Evolutionary conservation across 1,284 basidiomycete species (phyloP), one percentile per base, ranked within the genome.

Genomic region (Vanrija sp.): DNA sequence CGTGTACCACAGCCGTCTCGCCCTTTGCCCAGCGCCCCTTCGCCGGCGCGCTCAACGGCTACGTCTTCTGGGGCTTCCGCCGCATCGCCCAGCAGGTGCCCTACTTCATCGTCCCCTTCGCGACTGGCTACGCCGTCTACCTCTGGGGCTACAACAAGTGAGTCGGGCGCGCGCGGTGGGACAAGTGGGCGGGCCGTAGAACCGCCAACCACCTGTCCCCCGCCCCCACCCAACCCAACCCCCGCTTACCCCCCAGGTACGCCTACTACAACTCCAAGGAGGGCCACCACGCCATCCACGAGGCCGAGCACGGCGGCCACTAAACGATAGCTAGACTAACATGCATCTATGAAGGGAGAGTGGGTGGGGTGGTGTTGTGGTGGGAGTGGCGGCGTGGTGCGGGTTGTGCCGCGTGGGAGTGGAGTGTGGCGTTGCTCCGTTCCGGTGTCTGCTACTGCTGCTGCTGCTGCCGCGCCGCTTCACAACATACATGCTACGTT

Each of bases 51-150:
- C 73, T 94, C 71, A 79, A 82, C 51, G 83, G 78, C 65, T 95
- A 87, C 80, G 68, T 93, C 64, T 89, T 93, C 82, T 91, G 93
- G 77, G 92, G 90, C 45, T 87, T 86, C 80, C 82, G 82, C 60
- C 85, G 92, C 62, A 75, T 92, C 45, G 82, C 85, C 51, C 78
- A 78, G 38, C 88, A 94, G 69, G 78, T 84, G 22, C 79, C 88
- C 45, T 96, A 91, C 80, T 90, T 88, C 78, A 78, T 83, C 53
- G 73, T 91, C 60, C 92, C 92, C 22, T 81, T 92, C 64, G 83
- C 80, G 45, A 66, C 85, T 53, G 91, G 87, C 55, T 94, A 92
- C 73, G 84, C 82, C 43, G 81, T 85, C 38, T 92, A 93, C 77
- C 73, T 82, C n/a, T 93, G 88, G 87, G 88, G 85, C 43, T 88